Evolutionary conservation across 129 eudicot species (phyloP).

Genomic region (Escallonia rubra): DNA sequence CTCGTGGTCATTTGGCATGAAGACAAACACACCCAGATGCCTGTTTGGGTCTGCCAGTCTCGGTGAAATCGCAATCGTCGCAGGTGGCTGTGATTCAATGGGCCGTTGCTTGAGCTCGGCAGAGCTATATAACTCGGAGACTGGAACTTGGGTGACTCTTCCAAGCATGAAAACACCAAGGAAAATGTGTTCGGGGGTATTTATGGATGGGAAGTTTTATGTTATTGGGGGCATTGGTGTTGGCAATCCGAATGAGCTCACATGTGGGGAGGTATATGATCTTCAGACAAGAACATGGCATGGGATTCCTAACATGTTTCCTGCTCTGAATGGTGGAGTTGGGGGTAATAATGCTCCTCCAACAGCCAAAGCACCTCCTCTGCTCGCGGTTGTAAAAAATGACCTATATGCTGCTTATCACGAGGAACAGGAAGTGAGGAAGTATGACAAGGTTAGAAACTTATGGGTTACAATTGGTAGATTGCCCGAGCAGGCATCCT

Average conservation of each 20-base stretch:
- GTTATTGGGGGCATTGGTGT: slow-evolving; percentile 72
- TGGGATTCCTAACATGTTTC: slow-evolving; percentile 65
- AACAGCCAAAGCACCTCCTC: slow-evolving; percentile 64
- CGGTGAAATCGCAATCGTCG: slow-evolving; percentile 50
- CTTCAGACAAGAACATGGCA: slow-evolving; percentile 43
- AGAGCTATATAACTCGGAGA: slow-evolving; percentile 64
- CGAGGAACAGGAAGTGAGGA: slow-evolving; percentile 56
- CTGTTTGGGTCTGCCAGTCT: slow-evolving; percentile 70
- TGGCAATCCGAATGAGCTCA: slow-evolving; percentile 33
- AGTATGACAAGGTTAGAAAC: slow-evolving; percentile 45
- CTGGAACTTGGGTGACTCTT: slow-evolving; percentile 55
- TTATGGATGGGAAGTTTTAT: slow-evolving; percentile 65
- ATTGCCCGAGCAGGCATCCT: slow-evolving; percentile 55
- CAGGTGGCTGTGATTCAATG: slow-evolving; percentile 66
- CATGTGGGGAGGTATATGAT: slow-evolving; percentile 66
- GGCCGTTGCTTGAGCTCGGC: slow-evolving; percentile 58
- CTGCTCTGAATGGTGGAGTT: slow-evolving; percentile 18
- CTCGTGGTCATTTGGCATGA: slow-evolving; percentile 57
- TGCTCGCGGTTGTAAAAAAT: slow-evolving; percentile 68
- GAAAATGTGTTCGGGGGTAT: slow-evolving; percentile 73
- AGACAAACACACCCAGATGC: slow-evolving; percentile 57
- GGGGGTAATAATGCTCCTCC: slow-evolving; percentile 40
- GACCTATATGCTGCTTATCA: slow-evolving; percentile 63
- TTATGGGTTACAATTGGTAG: slow-evolving; percentile 50
- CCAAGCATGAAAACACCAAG: slow-evolving; percentile 66